Percentiles rank a stretch among this genome's conserved stretches.
These are phyloP conservation scores for Juncus effusus DNA, from an alignment of 176 grass and related monocot species.

Conservation along the genomic window DNA sequence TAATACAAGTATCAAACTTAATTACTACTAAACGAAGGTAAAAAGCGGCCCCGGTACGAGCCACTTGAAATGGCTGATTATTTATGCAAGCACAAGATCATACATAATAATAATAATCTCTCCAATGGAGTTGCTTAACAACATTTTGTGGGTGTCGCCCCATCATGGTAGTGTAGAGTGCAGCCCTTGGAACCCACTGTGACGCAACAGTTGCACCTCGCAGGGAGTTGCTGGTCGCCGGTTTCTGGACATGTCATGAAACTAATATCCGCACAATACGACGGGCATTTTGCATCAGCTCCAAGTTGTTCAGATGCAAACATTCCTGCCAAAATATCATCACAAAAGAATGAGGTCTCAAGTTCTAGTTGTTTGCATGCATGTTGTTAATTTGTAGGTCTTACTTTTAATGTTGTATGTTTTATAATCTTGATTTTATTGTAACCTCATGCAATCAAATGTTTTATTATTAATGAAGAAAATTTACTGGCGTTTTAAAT, in stretches of 20 bases:
- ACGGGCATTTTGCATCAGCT: slow-evolving; percentile 29
- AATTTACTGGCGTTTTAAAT: background rate
- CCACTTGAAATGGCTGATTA: no score
- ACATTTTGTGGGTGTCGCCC: background rate
- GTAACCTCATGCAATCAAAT: background rate
- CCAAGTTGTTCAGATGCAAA: slow-evolving; percentile 10
- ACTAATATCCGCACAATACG: slow-evolving; percentile 36
- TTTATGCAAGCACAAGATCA: no score
- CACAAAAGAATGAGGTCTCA: no score
- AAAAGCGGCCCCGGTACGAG: no score
- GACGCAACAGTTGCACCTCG: slow-evolving; percentile 55
- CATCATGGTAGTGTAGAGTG: slow-evolving; percentile 43
- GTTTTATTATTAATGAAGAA: background rate
- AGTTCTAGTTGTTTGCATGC: no score
- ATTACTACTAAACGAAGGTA: no score
- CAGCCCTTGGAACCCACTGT: slow-evolving; percentile 34
- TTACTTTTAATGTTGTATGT: background rate
- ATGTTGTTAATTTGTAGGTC: background rate
- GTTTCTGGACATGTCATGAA: slow-evolving; percentile 54
- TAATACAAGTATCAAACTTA: no score
- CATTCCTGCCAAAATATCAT: slow-evolving; percentile 7
- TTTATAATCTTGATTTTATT: background rate
- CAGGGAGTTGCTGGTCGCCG: slow-evolving; percentile 34
- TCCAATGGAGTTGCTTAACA: no score
- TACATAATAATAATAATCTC: no score